Percentiles rank a stretch among this genome's conserved stretches.
Evolutionary conservation across 2,329 filamentous ascomycete species (phyloP).

Genomic region (Penicillium sp.): DNA sequence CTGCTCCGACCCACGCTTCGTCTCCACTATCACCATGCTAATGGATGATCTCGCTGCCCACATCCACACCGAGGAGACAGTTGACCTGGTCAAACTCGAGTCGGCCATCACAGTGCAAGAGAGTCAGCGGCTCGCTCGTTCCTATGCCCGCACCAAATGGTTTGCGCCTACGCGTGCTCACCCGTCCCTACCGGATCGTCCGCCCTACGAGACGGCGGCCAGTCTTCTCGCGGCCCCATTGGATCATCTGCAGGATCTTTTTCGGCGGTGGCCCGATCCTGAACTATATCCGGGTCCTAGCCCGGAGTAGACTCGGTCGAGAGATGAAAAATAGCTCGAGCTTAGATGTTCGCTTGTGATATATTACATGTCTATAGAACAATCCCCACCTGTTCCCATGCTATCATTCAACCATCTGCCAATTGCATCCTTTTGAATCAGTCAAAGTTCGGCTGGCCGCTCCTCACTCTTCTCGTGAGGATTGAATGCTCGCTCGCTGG

Average conservation of each 20-base stretch:
- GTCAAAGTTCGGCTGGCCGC: not conserved
- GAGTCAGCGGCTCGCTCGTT: constrained; percentile 45
- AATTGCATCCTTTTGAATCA: not conserved
- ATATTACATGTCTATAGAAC: too few species aligned
- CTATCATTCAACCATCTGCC: too few species aligned
- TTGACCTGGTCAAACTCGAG: constrained; percentile 57
- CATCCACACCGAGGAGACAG: constrained; percentile 56
- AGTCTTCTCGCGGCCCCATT: constrained; percentile 61
- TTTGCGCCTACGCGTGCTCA: constrained; percentile 60
- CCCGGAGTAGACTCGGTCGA: not conserved
- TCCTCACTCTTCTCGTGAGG: not conserved
- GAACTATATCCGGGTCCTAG: constrained; percentile 5
- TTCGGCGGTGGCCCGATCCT: constrained; percentile 57
- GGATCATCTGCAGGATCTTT: constrained; percentile 60
- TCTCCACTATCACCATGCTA: constrained; percentile 48
- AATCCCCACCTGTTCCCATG: too few species aligned
- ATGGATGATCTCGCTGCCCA: constrained; percentile 52
- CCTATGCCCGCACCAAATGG: constrained; percentile 57
- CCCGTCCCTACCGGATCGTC: constrained; percentile 55
- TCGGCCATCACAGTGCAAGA: constrained; percentile 39
- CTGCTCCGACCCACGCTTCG: constrained; percentile 47
- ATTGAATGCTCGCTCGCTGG: not conserved
- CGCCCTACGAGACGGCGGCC: constrained; percentile 60
- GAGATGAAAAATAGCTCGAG: not conserved
- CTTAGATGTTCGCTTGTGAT: not conserved